These are phyloP conservation scores for Botrytis fragariae DNA, from an alignment of 2,329 filamentous ascomycete species.

Conservation along the genomic window DNA sequence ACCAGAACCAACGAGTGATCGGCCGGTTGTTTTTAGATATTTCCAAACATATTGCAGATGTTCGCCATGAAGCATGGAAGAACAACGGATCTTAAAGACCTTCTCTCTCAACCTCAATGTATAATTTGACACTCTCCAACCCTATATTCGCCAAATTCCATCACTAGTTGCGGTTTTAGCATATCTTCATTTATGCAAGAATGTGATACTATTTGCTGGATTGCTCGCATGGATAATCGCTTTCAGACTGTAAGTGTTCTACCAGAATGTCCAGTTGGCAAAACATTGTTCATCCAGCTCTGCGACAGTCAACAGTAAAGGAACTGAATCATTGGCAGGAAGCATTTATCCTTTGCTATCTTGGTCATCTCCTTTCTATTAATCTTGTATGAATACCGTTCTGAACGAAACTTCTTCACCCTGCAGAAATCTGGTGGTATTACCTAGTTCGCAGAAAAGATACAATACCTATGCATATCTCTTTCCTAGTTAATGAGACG, in stretches of 20 bases:
- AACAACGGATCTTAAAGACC: not conserved
- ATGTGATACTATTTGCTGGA: fast-evolving
- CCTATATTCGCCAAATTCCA: not conserved
- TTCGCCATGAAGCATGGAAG: not conserved
- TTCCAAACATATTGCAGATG: not conserved
- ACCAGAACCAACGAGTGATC: not conserved
- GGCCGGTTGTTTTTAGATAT: not conserved
- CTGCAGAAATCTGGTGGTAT: not conserved
- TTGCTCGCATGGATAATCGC: fast-evolving
- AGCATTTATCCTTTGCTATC: too few species aligned
- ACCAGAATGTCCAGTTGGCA: not conserved
- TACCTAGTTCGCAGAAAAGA: not conserved
- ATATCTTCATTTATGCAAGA: not conserved
- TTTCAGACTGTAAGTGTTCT: not conserved
- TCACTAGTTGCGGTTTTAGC: not conserved
- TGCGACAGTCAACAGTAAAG: not conserved
- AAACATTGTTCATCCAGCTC: not conserved
- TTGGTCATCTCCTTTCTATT: too few species aligned
- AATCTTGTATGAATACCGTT: too few species aligned
- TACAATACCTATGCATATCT: not conserved
- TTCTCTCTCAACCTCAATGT: not conserved
- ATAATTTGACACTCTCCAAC: not conserved
- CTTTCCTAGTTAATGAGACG: not conserved
- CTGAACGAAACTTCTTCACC: too few species aligned
- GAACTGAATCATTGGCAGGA: not conserved